phyloP scores from a whole-genome alignment of 495 filamentous ascomycete species.

The Xylaria cubensis region DNA sequence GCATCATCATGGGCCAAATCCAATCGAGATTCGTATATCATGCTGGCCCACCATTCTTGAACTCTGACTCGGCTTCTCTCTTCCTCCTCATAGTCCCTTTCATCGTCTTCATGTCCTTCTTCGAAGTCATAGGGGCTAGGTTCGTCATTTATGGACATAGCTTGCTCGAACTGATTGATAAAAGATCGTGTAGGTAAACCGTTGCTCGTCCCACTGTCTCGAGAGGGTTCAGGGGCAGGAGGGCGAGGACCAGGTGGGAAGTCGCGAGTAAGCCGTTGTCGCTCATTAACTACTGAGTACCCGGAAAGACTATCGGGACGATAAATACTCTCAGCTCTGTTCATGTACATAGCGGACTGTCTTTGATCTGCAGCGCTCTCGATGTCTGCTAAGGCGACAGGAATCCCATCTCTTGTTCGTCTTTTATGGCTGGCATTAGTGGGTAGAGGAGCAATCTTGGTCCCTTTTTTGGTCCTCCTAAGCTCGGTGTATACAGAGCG shows the following conservation, averaged over 20 bases:
- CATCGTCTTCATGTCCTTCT: constrained; percentile 11
- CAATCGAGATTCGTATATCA: constrained; percentile 2
- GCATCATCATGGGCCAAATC: constrained; percentile 24
- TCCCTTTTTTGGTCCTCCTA: constrained; percentile 18
- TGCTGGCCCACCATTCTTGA: constrained; percentile 34
- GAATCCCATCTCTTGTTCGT: constrained; percentile 37
- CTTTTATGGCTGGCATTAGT: constrained; percentile 6
- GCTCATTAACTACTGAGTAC: constrained; percentile 20
- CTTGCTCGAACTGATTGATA: constrained; percentile 16
- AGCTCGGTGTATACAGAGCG: constrained; percentile 30
- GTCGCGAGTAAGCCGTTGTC: constrained; percentile 2
- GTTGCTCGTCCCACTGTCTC: constrained; percentile 21
- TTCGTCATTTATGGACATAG: constrained; percentile 16
- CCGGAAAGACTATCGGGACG: constrained; percentile 33
- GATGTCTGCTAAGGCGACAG: constrained; percentile 33
- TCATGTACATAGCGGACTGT: constrained; percentile 21
- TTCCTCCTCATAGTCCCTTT: constrained; percentile 19
- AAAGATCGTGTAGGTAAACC: constrained; percentile 17
- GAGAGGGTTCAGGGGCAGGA: constrained; percentile 8
- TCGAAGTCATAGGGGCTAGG: constrained; percentile 18
- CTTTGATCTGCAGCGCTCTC: constrained; percentile 33
- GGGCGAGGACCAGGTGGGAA: constrained; percentile 1
- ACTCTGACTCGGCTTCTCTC: constrained; percentile 32
- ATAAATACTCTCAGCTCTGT: constrained; percentile 29
- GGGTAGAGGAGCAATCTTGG: constrained; percentile 26